Base-by-base conservation (phyloP, 371 early-diverging fungal genomes). In the Circinella umbellata region DNA sequence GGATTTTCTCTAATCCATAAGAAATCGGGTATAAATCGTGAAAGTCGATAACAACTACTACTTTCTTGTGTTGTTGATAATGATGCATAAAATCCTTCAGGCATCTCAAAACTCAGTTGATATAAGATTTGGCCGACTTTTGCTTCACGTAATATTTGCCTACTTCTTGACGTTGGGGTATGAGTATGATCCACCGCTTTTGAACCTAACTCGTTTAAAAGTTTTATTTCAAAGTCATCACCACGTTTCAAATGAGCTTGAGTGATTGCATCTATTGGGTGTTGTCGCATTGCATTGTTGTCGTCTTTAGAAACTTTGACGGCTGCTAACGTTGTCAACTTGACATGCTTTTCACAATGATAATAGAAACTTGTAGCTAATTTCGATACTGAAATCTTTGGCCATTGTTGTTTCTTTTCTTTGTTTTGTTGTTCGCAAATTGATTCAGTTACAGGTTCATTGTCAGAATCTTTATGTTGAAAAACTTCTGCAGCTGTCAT, bases 11-110 rank as follows among this genome's bases (percentile, higher is more conserved):
- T 47, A 27, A 87, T 75, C 17, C 71, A 64, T n/a, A 87, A 67
- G 61, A 87, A 85, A 60, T 87, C 88, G 1, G 88, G 88, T 61
- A 87, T 77, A 59, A 84, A 85, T 36, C 55, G 68, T 8, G 64
- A 27, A 59, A 80, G 42, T 62, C 79, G 79, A 75, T 85, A 74
- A 6, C 69, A 36, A n/a, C 51, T 8, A 62, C 76, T 14, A 63
- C 80, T 62, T 10, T 35, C 2, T 1, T 27, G 27, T 27, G 27
- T 27, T 27, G 27, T 27, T 27, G 27, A 27, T 27, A 27, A 27
- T 27, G 27, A 27, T 27, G 27, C 53, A 67, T 85, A 86, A 66
- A 83, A 83, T 5, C 62, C 66, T 11, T 69, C 63, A 7, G 84
- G 86, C 7, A 87, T 61, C 1, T 70, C 64, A 18, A 80, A 80